phyloP scores from a whole-genome alignment of 2,329 filamentous ascomycete genomes.

The Ploettnerulaceae sp. region DNA sequence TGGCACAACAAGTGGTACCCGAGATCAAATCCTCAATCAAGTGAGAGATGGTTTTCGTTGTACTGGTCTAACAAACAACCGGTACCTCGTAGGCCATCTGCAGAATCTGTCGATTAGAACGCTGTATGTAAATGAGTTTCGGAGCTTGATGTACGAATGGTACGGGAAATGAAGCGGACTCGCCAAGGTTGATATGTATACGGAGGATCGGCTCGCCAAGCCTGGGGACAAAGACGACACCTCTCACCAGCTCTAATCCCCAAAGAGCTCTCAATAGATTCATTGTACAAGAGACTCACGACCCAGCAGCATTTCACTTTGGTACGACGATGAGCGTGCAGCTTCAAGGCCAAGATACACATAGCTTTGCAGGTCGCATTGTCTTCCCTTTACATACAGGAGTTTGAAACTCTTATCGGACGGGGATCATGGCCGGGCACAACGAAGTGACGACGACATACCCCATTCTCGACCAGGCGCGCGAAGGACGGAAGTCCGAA shows the following conservation, averaged over 20 bases:
- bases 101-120: no score
- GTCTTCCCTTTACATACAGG: slow-evolving; percentile 11
- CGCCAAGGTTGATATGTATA: neutral
- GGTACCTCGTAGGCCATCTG: no score
- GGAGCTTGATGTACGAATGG: no score
- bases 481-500: slow-evolving; percentile 24
- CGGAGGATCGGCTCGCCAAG: slow-evolving; percentile 2
- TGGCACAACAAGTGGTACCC: no score
- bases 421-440: slow-evolving; percentile 32
- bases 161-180: neutral
- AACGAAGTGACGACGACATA: slow-evolving; percentile 27
- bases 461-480: slow-evolving; percentile 25
- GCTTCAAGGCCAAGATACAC: neutral
- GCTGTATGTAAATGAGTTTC: no score
- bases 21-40: no score
- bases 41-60: no score
- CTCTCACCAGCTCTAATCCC: neutral
- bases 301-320: neutral
- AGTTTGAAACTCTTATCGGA: slow-evolving; percentile 23
- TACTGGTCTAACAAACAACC: no score
- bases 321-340: neutral
- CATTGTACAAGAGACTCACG: neutral
- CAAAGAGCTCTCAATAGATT: slow-evolving; percentile 3
- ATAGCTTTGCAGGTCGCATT: slow-evolving; percentile 8
- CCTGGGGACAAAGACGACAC: slow-evolving; percentile 2